Conservation (phyloP, 495 filamentous ascomycete species). For the Neurospora tetraspora region DNA sequence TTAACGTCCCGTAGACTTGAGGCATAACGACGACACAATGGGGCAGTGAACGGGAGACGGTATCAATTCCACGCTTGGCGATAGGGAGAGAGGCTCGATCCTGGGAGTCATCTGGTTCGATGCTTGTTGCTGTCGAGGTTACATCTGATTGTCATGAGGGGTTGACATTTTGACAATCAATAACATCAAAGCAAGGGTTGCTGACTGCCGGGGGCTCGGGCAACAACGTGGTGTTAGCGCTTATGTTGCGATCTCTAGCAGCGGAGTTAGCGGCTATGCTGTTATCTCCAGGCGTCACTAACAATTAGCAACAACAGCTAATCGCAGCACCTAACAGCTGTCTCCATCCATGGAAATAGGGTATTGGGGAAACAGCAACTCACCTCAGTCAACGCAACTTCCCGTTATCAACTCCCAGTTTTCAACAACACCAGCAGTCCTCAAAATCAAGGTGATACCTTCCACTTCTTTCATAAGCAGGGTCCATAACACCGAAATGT, state of each 20-base stretch:
- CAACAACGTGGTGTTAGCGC: neutral
- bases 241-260: neutral
- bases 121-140: too few species aligned
- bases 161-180: neutral
- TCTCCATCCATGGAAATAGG: neutral
- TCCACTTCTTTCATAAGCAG: neutral
- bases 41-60: neutral
- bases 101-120: too few species aligned
- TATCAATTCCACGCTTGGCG: too few species aligned
- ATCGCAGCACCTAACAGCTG: neutral
- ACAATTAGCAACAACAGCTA: neutral
- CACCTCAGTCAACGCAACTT: neutral
- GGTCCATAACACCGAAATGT: neutral
- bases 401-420: neutral
- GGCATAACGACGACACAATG: neutral
- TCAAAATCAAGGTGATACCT: neutral
- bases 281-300: neutral
- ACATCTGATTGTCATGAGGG: too few species aligned
- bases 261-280: neutral
- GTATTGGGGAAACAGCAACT: neutral
- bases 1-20: neutral
- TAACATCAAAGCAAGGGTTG: neutral
- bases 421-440: neutral
- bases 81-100: too few species aligned
- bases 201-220: neutral